These are phyloP conservation scores for Candida sakaeoensis DNA, from an alignment of 805 yeast genomes.

Conservation along the genomic window DNA sequence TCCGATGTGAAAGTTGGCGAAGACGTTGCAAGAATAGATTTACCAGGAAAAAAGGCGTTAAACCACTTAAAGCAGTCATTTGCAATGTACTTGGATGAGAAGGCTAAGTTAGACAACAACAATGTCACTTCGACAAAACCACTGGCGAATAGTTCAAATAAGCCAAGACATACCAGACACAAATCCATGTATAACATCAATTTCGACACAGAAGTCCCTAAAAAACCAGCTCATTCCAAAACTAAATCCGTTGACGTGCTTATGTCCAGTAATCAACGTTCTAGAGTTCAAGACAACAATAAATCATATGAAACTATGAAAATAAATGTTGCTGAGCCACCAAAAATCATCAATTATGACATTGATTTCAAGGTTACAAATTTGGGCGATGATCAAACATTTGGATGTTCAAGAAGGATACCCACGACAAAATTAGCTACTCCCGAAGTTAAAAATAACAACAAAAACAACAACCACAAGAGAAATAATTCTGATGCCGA, in stretches of 20 bases:
- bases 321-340: conserved; percentile 38
- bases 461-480: not conserved
- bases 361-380: conserved; percentile 36
- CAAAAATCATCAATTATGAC: conserved; percentile 30
- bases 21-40: conserved; percentile 17
- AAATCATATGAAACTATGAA: conserved; percentile 11
- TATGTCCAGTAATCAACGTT: not conserved
- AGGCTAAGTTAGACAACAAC: conserved; percentile 22
- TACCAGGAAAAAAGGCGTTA: conserved; percentile 31
- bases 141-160: conserved; percentile 9
- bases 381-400: not conserved
- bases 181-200: conserved; percentile 36
- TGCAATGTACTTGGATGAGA: conserved; percentile 17
- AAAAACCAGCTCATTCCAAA: conserved; percentile 8
- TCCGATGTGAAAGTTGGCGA: conserved; percentile 14
- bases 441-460: no score
- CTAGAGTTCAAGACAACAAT: not conserved
- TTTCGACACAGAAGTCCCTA: conserved; percentile 11
- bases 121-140: conserved; percentile 14
- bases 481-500: conserved; percentile 25
- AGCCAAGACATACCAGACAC: conserved; percentile 33
- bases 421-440: not conserved
- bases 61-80: conserved; percentile 25
- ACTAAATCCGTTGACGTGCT: conserved; percentile 14
- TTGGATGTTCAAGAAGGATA: not conserved